Percentiles rank a stretch among this genome's conserved stretches.
These are phyloP conservation scores for Trichosporon ovoides DNA, from an alignment of 1,284 basidiomycete species.

Conservation along the genomic window DNA sequence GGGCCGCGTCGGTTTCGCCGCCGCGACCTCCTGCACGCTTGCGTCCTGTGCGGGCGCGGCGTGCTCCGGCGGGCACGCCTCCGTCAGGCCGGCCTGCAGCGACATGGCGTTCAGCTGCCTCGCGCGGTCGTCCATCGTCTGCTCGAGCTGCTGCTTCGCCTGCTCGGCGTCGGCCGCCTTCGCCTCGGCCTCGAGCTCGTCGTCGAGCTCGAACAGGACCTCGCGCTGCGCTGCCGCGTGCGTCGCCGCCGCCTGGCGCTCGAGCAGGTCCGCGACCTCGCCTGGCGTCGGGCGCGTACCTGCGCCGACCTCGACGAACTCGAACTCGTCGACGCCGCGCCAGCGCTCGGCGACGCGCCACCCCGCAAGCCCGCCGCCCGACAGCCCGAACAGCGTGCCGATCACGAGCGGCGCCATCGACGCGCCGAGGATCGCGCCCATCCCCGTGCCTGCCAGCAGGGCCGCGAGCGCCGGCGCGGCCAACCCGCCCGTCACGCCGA, in stretches of 20 bases:
- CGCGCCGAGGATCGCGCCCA: constrained; percentile 48
- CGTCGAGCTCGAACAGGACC: constrained; percentile 14
- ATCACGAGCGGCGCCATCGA: constrained; percentile 52
- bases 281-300: constrained; percentile 39
- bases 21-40: neutral
- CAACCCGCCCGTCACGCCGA: constrained; percentile 55
- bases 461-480: constrained; percentile 54
- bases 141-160: constrained; percentile 67
- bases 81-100: neutral
- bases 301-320: constrained; percentile 50
- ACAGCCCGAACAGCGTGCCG: constrained; percentile 54
- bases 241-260: neutral
- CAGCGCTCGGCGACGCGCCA: constrained; percentile 52
- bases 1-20: constrained; percentile 28
- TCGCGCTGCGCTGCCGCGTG: constrained; percentile 11
- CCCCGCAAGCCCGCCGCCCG: constrained; percentile 53
- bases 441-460: constrained; percentile 50
- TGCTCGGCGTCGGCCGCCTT: constrained; percentile 69
- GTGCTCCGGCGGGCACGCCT: neutral
- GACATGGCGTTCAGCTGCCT: neutral
- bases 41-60: neutral
- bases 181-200: constrained; percentile 8
- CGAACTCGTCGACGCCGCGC: constrained; percentile 53
- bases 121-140: constrained; percentile 8
- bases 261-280: constrained; percentile 38